Conservation (phyloP, 202 grass and related monocot genomes). For the Dendrocalamus latiflorus region DNA sequence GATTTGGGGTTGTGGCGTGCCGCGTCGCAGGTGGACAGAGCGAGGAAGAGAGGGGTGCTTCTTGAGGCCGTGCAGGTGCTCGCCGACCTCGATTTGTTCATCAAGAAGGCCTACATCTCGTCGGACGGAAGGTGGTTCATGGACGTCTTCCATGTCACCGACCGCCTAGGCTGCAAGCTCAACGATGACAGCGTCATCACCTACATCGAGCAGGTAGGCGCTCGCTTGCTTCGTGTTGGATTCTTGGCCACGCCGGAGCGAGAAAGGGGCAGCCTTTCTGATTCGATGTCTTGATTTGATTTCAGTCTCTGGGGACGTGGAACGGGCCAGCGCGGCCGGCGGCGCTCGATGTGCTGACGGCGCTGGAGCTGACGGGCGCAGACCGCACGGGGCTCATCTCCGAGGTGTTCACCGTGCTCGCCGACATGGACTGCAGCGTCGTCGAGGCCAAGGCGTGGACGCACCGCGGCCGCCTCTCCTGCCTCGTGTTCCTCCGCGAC, state of each 20-base stretch:
- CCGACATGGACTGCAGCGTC: too few species aligned
- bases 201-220: slow-evolving; percentile 70
- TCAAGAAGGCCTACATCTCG: slow-evolving; percentile 91
- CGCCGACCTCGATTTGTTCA: slow-evolving; percentile 68
- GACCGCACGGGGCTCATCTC: slow-evolving; percentile 74
- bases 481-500: too few species aligned
- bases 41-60: slow-evolving; percentile 63
- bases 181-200: slow-evolving; percentile 64
- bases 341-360: slow-evolving; percentile 47
- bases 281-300: background rate
- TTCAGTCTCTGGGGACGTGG: slow-evolving; percentile 72
- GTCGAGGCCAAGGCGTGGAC: too few species aligned
- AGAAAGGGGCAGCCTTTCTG: background rate
- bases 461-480: too few species aligned
- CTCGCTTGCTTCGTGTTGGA: background rate
- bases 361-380: slow-evolving; percentile 67
- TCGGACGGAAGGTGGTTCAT: slow-evolving; percentile 94
- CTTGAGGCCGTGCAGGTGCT: slow-evolving; percentile 89
- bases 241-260: background rate
- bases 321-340: slow-evolving; percentile 32
- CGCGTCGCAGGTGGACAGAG: too few species aligned
- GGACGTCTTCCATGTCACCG: slow-evolving; percentile 98
- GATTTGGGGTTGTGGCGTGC: too few species aligned
- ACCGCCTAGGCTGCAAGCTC: slow-evolving; percentile 73
- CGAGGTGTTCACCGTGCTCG: too few species aligned